Conservation (phyloP, 2,329 filamentous ascomycete genomes). For the Venturia oleaginea region DNA sequence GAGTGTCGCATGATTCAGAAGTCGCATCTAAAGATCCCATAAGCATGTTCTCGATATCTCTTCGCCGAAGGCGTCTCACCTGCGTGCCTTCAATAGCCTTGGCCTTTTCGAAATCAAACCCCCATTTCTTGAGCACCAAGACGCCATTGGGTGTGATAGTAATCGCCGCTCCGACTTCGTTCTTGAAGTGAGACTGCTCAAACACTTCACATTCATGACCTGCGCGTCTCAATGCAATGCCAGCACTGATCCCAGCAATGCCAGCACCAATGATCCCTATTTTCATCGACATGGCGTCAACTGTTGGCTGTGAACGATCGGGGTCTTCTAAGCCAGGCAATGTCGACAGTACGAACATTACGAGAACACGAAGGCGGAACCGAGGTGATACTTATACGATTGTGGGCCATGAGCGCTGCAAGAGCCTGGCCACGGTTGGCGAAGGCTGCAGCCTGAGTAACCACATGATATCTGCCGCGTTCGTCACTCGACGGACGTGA, state of each 20-base stretch:
- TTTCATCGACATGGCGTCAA: constrained; percentile 17
- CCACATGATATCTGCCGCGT: background rate
- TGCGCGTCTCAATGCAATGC: constrained; percentile 44
- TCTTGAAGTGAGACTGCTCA: constrained; percentile 25
- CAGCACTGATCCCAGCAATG: constrained; percentile 45
- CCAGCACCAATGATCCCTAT: constrained; percentile 36
- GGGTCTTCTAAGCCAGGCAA: background rate
- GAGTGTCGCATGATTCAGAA: background rate
- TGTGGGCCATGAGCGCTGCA: background rate
- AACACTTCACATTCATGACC: constrained; percentile 38
- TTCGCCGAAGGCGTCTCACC: background rate
- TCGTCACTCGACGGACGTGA: background rate
- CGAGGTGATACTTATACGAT: background rate
- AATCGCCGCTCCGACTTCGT: constrained; percentile 36
- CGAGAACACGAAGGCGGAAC: background rate
- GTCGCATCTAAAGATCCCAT: background rate
- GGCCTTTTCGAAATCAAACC: constrained; percentile 14
- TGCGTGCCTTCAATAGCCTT: background rate
- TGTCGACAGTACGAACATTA: background rate
- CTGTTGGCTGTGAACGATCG: background rate
- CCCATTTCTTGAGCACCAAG: constrained; percentile 12
- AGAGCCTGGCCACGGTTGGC: background rate
- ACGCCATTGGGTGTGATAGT: constrained; percentile 30
- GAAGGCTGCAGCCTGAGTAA: background rate
- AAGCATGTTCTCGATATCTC: background rate